Evolutionary conservation across 257 asterid species (phyloP).

Genomic region (Ajuga chamaepitys): DNA sequence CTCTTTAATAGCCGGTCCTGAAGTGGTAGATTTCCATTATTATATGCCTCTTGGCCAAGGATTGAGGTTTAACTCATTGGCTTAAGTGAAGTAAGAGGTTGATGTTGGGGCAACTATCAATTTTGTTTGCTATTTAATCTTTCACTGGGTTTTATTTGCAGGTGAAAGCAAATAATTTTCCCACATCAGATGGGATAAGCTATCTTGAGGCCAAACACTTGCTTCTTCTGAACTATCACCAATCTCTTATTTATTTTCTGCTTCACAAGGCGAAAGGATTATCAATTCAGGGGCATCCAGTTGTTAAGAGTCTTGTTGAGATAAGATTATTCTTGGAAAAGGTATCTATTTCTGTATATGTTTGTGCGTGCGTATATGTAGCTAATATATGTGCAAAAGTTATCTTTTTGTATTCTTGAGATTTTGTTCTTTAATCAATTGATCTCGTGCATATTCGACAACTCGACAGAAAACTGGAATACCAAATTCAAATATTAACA

Average conservation of each 20-base stretch:
- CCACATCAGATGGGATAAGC: slow-evolving; percentile 81
- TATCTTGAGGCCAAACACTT: slow-evolving; percentile 88
- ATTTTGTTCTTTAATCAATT: background rate
- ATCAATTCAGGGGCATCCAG: slow-evolving; percentile 82
- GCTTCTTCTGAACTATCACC: slow-evolving; percentile 81
- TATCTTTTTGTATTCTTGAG: background rate
- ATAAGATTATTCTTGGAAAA: slow-evolving; percentile 81
- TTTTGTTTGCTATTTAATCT: slow-evolving; percentile 4
- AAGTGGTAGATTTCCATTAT: background rate
- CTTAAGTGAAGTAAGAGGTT: background rate
- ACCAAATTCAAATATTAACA: slow-evolving; percentile 79
- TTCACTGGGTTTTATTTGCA: slow-evolving; percentile 10
- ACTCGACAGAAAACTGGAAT: slow-evolving; percentile 75
- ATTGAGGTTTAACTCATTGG: background rate
- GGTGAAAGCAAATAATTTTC: slow-evolving; percentile 73
- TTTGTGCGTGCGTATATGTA: too few relatives aligned
- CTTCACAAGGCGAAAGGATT: slow-evolving; percentile 79
- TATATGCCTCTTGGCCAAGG: background rate
- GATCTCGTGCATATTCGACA: slow-evolving; percentile 68
- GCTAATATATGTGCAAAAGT: too few relatives aligned
- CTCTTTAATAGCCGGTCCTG: too few relatives aligned
- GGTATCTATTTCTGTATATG: slow-evolving; percentile 31
- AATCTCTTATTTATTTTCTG: slow-evolving; percentile 76
- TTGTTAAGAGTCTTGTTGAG: slow-evolving; percentile 81
- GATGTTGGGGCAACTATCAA: background rate